Percentiles rank a stretch among this genome's conserved stretches.
These are phyloP conservation scores for Lophium mytilinum DNA, from an alignment of 495 filamentous ascomycete species.

Conservation along the genomic window DNA sequence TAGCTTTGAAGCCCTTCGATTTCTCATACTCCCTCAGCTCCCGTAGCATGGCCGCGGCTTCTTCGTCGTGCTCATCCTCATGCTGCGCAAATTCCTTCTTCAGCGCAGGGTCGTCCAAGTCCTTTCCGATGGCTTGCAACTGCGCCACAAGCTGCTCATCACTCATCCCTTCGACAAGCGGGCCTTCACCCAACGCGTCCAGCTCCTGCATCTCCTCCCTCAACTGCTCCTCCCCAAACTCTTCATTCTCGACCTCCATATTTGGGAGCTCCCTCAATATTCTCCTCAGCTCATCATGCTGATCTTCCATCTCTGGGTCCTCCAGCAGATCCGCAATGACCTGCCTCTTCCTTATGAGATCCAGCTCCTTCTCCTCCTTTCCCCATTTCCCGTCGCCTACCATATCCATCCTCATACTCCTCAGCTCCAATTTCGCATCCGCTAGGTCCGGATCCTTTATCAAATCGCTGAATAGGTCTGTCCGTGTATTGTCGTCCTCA, in stretches of 20 bases:
- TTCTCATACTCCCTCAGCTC: background rate
- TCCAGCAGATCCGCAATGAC: background rate
- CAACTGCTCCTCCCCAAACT: background rate
- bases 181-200: background rate
- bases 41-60: background rate
- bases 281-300: background rate
- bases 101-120: background rate
- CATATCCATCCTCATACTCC: background rate
- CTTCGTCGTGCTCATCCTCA: background rate
- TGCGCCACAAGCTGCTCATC: background rate
- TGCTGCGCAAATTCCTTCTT: background rate
- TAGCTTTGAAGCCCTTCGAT: background rate
- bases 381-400: background rate
- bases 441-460: constrained; percentile 9
- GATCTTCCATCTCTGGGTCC: background rate
- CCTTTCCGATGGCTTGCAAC: background rate
- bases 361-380: constrained; percentile 6
- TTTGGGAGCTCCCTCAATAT: background rate
- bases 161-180: background rate
- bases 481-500: background rate
- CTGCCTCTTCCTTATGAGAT: background rate
- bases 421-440: constrained; percentile 4
- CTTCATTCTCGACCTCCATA: background rate
- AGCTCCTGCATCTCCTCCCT: background rate
- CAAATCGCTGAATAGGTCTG: constrained; percentile 3